A percentile compares a stretch with the other conserved stretches of the same genome.
phyloP scores from a whole-genome alignment of 2,329 filamentous ascomycete species.

The Colletotrichum spaethianum region DNA sequence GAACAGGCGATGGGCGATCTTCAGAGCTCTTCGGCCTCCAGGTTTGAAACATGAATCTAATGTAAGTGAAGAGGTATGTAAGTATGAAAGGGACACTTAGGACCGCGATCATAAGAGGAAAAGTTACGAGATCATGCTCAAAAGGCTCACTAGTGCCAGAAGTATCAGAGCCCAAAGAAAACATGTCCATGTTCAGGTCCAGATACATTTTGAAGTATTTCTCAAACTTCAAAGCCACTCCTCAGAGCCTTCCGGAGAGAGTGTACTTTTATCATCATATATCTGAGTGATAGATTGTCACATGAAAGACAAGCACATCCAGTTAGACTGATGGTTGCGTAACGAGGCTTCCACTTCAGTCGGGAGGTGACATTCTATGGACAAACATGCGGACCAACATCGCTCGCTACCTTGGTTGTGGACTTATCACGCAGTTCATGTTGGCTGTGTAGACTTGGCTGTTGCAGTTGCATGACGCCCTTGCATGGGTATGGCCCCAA shows the following conservation, averaged over 20 bases:
- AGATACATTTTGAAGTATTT: background rate
- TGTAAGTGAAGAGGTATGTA: constrained; percentile 4
- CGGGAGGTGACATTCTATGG: too few species aligned
- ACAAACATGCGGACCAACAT: background rate
- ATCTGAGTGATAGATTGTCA: background rate
- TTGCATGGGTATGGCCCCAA: background rate
- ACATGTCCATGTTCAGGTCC: background rate
- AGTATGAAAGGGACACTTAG: background rate
- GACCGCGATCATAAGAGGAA: background rate
- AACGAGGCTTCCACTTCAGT: background rate
- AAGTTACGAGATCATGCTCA: background rate
- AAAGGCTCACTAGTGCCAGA: too few species aligned
- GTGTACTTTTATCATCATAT: background rate
- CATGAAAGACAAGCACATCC: background rate
- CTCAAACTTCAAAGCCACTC: too few species aligned
- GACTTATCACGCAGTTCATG: background rate
- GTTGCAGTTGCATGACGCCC: background rate
- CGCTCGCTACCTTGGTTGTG: background rate
- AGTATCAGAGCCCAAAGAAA: background rate
- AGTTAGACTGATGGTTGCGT: background rate
- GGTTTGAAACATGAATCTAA: background rate
- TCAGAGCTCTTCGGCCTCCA: background rate
- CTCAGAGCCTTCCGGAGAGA: background rate
- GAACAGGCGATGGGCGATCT: background rate
- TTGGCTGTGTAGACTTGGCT: constrained; percentile 4